Base-by-base conservation (phyloP, 2,329 filamentous ascomycete species). In the Colletotrichum cuscutae region DNA sequence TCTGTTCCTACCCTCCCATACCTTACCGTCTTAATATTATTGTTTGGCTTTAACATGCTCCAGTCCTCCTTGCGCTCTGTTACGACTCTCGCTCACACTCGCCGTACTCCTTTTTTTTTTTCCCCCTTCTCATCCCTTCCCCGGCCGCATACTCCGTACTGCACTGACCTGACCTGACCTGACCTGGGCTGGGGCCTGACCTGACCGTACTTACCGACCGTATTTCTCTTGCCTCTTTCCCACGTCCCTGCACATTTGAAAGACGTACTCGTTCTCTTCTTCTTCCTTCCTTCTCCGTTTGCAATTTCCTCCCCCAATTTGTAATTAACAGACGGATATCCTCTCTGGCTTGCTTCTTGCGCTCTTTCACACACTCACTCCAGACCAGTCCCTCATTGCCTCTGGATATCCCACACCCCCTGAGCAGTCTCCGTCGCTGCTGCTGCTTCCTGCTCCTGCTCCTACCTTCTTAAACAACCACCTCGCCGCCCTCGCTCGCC, bases 21-120 rank as follows among this genome's bases (percentile, higher is more conserved):
- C 62, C 62, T 56, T 57, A 65, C 52, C 66, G 56, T 63, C 60
- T 71, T 62, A 71, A 65, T 65, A 70, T 73, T 73, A 65, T 71
- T 73, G 71, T 73, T 72, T 71, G 67, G 71, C 71, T 73, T 73
- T 65, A 73, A 73, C 71, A 60, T 65, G 61, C 71, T 73, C 71
- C 71, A 61, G 71, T 73, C 66, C 71, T 56, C 37, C 30, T 58
- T 24, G 52, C 28, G 61, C 19, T 49, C 19, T 49, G 6, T 19
- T 19, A 49, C 42, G n/a, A 49, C 42, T 49, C 42, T 22, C 61
- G 22, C 28, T 58, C 56, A 58, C 56, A 30, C 28, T 64, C 42
- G 24, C 46, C 24, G 24, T 66, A 35, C 68, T 60, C 42, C 35
- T 46, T 61, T 68, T 68, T 71, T 49, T 30, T 62, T 35, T 37